Evolutionary conservation across 805 yeast genomes (phyloP).

Genomic region (Blastobotrys peoriensis): DNA sequence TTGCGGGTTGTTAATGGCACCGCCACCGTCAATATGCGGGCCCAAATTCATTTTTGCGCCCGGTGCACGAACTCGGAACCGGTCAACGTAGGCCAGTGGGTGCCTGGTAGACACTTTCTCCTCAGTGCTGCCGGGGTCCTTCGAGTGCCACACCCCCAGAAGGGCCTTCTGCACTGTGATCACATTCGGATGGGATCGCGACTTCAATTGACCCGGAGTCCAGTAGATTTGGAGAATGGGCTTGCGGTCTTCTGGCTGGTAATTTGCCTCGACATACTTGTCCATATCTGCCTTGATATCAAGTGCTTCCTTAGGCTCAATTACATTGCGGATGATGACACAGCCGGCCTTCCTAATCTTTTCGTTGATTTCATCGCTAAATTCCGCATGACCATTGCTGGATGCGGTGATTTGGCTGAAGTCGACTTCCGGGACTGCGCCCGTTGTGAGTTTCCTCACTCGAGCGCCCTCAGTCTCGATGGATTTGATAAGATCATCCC

Average conservation of each 20-base stretch:
- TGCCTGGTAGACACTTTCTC: too few relatives aligned
- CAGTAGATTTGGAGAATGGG: conserved; percentile 34
- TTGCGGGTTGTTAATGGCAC: conserved; percentile 43
- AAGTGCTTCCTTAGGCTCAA: conserved; percentile 25
- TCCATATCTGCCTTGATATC: conserved; percentile 24
- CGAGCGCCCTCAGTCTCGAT: too few relatives aligned
- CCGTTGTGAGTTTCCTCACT: too few relatives aligned
- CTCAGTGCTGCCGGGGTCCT: conserved; percentile 27
- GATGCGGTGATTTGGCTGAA: too few relatives aligned
- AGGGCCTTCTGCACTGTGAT: too few relatives aligned
- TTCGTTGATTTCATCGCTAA: conserved; percentile 7
- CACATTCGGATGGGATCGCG: conserved; percentile 38
- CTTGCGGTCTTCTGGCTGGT: conserved; percentile 22
- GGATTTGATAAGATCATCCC: too few relatives aligned
- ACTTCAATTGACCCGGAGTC: conserved; percentile 36
- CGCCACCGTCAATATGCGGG: conserved; percentile 39
- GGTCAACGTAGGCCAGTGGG: conserved; percentile 38
- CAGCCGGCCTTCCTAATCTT: conserved; percentile 26
- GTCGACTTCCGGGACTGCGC: too few relatives aligned
- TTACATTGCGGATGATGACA: conserved; percentile 31
- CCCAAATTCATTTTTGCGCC: conserved; percentile 33
- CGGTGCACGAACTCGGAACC: conserved; percentile 37
- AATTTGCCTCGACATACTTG: conserved; percentile 28
- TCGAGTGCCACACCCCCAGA: too few relatives aligned
- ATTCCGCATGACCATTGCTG: conserved; percentile 6